These are phyloP conservation scores for Apiotrichum montevideense DNA, from an alignment of 1,284 basidiomycete genomes.

Conservation along the genomic window DNA sequence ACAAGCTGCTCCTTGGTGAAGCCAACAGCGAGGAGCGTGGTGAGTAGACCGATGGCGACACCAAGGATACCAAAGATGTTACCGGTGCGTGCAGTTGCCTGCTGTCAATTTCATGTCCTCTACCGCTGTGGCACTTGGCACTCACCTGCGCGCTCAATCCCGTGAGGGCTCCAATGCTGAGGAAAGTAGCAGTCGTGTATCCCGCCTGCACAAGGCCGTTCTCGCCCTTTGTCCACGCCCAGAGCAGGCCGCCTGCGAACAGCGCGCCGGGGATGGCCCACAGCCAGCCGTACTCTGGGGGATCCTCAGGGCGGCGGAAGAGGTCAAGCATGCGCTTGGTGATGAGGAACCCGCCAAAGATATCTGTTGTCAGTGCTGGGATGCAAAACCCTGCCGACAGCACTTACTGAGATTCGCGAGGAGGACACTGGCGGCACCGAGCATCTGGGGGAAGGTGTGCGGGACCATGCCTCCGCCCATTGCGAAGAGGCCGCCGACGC, in stretches of 20 bases:
- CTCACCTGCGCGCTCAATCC: slow-evolving; percentile 31
- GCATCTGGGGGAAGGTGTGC: slow-evolving; percentile 65
- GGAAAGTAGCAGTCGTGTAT: slow-evolving; percentile 69
- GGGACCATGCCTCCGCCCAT: slow-evolving; percentile 83
- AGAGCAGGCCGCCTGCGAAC: slow-evolving; percentile 71
- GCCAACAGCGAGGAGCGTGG: slow-evolving; percentile 71
- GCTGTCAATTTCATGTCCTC: slow-evolving; percentile 29
- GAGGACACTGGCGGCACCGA: slow-evolving; percentile 72
- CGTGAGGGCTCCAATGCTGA: slow-evolving; percentile 61
- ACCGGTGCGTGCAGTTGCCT: slow-evolving; percentile 70
- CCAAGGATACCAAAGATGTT: slow-evolving; percentile 77
- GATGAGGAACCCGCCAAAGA: slow-evolving; percentile 74
- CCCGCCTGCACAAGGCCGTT: slow-evolving; percentile 78
- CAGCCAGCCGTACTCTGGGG: slow-evolving; percentile 75
- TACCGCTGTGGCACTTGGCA: too few species aligned
- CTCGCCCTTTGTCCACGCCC: slow-evolving; percentile 71
- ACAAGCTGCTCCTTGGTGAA: slow-evolving; percentile 65
- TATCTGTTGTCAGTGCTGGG: slow-evolving; percentile 46
- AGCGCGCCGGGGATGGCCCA: slow-evolving; percentile 69
- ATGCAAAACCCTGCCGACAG: neutral
- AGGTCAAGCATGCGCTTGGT: slow-evolving; percentile 84
- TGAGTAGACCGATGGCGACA: slow-evolving; percentile 68
- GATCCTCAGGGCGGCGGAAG: slow-evolving; percentile 77
- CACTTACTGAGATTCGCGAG: slow-evolving; percentile 62
- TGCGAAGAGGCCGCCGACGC: slow-evolving; percentile 74